Percentiles rank a stretch among this genome's conserved stretches.
Conservation (phyloP, 345 rosid species). For the Arabidopsis thaliana region TAIR10.1 NC_003074.8:5773501-5774000, state of each 20-base stretch:
- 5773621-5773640: constrained; percentile 84
- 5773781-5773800: constrained; percentile 73
- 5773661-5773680: constrained; percentile 83
- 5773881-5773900: constrained; percentile 83
- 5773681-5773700: constrained; percentile 92
- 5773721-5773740: constrained; percentile 87
- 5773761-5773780: constrained; percentile 62
- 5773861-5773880: constrained; percentile 93
- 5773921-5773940: constrained; percentile 77
- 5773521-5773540: constrained; percentile 71
- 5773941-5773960: constrained; percentile 69
- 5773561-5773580: constrained; percentile 89
- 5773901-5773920: constrained; percentile 95
- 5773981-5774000: constrained; percentile 82
- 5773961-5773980: constrained; percentile 96
- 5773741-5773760: constrained; percentile 77
- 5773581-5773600: constrained; percentile 85
- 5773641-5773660: constrained; percentile 87
- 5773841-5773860: constrained; percentile 82
- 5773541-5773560: constrained; percentile 97
- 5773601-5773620: constrained; percentile 90
- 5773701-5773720: constrained; percentile 75
- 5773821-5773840: constrained; percentile 76
- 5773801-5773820: constrained; percentile 91
- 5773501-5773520: constrained; percentile 77